Evolutionary conservation across 306 rosid genomes (phyloP).

Genomic region (Hippophae gyantsensis): DNA sequence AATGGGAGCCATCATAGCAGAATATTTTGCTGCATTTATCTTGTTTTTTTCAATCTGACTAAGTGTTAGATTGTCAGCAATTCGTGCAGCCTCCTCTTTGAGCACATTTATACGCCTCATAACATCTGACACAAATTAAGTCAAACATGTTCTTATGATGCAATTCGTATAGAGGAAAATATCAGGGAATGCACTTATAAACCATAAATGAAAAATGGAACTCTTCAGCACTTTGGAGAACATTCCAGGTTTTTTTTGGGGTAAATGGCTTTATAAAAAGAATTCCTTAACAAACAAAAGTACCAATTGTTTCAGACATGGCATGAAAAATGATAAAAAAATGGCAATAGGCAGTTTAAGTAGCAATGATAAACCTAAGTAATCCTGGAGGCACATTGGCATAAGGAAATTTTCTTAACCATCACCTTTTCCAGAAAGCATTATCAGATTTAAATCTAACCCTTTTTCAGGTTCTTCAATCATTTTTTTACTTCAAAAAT

Average conservation of each 20-base stretch:
- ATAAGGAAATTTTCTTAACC: background rate
- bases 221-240: too few species aligned
- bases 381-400: background rate
- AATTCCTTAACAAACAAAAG: background rate
- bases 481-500: too few species aligned
- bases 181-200: too few species aligned
- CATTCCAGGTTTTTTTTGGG: background rate
- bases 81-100: conserved; percentile 89
- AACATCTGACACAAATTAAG: conserved; percentile 60
- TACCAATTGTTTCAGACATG: background rate
- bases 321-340: background rate
- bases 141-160: conserved; percentile 7
- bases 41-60: conserved; percentile 85
- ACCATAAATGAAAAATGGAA: too few species aligned
- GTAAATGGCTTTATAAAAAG: background rate
- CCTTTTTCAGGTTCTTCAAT: too few species aligned
- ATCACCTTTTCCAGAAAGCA: too few species aligned
- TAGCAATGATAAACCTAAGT: background rate
- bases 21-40: conserved; percentile 89
- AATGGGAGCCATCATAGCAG: conserved; percentile 99
- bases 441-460: too few species aligned
- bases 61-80: conserved; percentile 83
- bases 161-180: background rate
- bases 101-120: conserved; percentile 83
- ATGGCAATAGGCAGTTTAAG: background rate